Base-by-base conservation (phyloP, 2,329 filamentous ascomycete genomes). In the Colletotrichum sp. region DNA sequence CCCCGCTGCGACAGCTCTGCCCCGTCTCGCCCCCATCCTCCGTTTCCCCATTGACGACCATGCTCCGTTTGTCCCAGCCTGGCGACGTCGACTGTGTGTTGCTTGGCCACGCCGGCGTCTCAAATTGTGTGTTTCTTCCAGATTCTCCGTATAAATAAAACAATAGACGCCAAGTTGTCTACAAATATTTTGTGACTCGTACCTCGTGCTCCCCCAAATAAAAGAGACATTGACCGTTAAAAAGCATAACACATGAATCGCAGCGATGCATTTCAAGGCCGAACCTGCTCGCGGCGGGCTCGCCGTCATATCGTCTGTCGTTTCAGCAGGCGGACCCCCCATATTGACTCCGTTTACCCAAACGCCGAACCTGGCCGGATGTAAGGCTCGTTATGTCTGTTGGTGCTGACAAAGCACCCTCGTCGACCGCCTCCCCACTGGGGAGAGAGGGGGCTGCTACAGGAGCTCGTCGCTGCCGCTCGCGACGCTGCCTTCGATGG, bases 401-500 rank as follows among this genome's bases (percentile, higher is more conserved):
- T 36, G 30, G 63, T 68, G 69, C 70, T 76, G 73, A 73, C 63
- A 65, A 76, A 76, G 64, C 63, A 72, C 55, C 26, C 21, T 62
- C 32, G 30, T 68, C 30, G 16, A 68, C 28, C 21, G 63, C 73
- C 69, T 30, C 26, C 34, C 32, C 49, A 57, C 15, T 18, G 59
- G 18, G 36, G 28, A 15, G 21, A 55, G 18, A 18, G 18, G 28
- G 26, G 26, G 63, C n/a, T 28, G 24, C 82, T 80, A 89, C 63
- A 90, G 80, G 76, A 98, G 88, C 83, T 97, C 95, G 84, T 98
- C 95, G 62, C 92, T 94, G 21, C 94, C 94, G 79, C 92, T 93
- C 26, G 93, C 92, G 34, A 94, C 93, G 81, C 95, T 96, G 80
- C 94, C 90, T 83, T 95, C 91, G 78, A 99, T 96, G 18, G 95